Conservation (phyloP, 2,329 filamentous ascomycete species). For the Aspergillus persii region DNA sequence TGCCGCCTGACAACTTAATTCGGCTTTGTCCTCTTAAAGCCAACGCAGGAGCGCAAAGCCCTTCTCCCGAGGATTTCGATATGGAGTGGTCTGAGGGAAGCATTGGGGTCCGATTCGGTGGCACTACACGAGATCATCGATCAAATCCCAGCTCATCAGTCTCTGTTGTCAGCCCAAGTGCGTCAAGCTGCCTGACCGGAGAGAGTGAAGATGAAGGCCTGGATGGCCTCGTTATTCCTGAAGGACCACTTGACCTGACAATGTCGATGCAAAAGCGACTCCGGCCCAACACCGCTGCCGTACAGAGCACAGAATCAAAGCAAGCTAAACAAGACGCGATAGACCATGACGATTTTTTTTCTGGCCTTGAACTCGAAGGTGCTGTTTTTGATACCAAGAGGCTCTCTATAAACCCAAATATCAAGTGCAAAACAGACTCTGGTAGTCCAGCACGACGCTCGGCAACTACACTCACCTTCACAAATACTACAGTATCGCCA, state of each 20-base stretch:
- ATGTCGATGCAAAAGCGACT: slow-evolving; percentile 73
- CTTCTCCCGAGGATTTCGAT: slow-evolving; percentile 71
- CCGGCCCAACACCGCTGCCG: slow-evolving; percentile 40
- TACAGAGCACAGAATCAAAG: slow-evolving; percentile 32
- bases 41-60: slow-evolving; percentile 62
- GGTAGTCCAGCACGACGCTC: slow-evolving; percentile 68
- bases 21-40: slow-evolving; percentile 61
- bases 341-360: slow-evolving; percentile 71
- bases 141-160: slow-evolving; percentile 82
- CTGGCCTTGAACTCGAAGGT: slow-evolving; percentile 81
- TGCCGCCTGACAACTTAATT: slow-evolving; percentile 64
- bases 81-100: slow-evolving; percentile 88
- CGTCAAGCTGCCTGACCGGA: slow-evolving; percentile 83
- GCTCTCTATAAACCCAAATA: slow-evolving; percentile 82
- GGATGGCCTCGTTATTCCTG: slow-evolving; percentile 81
- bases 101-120: slow-evolving; percentile 83
- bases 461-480: slow-evolving; percentile 86
- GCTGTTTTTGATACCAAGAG: slow-evolving; percentile 78
- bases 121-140: slow-evolving; percentile 74
- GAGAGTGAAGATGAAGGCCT: slow-evolving; percentile 94
- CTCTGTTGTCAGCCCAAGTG: slow-evolving; percentile 86
- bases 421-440: slow-evolving; percentile 76
- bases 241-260: slow-evolving; percentile 77
- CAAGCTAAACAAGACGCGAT: slow-evolving; percentile 21
- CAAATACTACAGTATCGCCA: slow-evolving; percentile 64